phyloP scores from a whole-genome alignment of 2,329 filamentous ascomycete species.

The Ophiostoma sp. region DNA sequence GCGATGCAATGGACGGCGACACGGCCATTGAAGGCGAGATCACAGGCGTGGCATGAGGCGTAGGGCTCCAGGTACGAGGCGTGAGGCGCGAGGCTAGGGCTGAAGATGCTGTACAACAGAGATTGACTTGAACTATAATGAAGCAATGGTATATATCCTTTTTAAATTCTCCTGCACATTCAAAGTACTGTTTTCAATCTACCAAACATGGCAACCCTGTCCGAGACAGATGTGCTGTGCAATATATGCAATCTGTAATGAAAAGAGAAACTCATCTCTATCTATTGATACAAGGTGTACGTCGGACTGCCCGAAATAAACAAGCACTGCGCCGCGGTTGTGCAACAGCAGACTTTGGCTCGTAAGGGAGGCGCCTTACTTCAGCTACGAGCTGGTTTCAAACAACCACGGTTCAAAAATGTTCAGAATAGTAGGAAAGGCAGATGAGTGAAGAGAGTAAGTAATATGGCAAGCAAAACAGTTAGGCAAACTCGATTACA shows the following conservation, averaged over 20 bases:
- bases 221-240: background rate
- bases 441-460: background rate
- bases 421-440: background rate
- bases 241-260: background rate
- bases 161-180: background rate
- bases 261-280: background rate
- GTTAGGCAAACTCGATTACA: no score
- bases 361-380: background rate
- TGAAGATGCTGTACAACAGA: background rate
- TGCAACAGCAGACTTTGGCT: background rate
- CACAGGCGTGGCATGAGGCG: conserved; percentile 16
- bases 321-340: background rate
- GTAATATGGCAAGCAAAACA: background rate
- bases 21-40: background rate
- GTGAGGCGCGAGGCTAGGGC: background rate
- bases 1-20: background rate
- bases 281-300: background rate
- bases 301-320: background rate
- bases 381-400: background rate
- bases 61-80: background rate
- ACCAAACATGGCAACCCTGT: background rate
- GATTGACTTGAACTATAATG: background rate
- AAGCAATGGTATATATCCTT: background rate
- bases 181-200: background rate
- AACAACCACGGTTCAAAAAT: background rate